phyloP scores from a whole-genome alignment of 306 rosid species.

The Cajanus cajan region DNA sequence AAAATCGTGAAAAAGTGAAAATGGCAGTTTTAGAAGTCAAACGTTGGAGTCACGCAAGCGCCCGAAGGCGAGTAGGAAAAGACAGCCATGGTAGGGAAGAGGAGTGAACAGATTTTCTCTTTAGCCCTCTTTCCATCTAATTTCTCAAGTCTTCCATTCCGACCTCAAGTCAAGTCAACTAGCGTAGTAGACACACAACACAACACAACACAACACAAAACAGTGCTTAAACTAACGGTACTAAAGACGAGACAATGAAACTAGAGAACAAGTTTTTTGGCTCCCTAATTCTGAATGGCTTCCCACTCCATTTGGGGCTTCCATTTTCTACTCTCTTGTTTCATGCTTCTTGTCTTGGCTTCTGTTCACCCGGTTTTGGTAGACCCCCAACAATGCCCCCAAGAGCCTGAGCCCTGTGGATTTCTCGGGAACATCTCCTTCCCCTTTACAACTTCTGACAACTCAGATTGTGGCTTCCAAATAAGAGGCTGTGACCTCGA shows the following conservation, averaged over 20 bases:
- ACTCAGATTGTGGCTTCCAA: neutral
- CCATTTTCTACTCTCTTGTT: neutral
- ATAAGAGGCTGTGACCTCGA: neutral
- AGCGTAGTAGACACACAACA: conserved; percentile 25
- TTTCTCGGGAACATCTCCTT: neutral
- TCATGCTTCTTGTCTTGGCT: conserved; percentile 15
- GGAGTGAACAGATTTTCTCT: neutral
- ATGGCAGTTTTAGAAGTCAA: too few species aligned
- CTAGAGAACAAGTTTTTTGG: neutral
- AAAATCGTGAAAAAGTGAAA: too few species aligned
- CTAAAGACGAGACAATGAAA: neutral
- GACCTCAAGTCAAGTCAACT: conserved; percentile 27
- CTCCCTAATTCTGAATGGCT: neutral
- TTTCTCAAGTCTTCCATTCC: neutral
- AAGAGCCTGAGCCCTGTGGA: neutral
- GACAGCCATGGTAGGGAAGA: too few species aligned
- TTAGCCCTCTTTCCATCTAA: neutral
- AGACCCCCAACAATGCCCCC: neutral
- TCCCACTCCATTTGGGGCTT: neutral
- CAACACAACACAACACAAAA: neutral
- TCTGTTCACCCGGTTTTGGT: accelerated
- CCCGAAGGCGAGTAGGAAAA: too few species aligned
- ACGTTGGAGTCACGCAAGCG: too few species aligned
- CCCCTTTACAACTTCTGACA: conserved; percentile 5
- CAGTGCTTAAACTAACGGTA: neutral